These are phyloP conservation scores for Leucogyrophana mollusca DNA, from an alignment of 768 basidiomycete species.

Conservation along the genomic window DNA sequence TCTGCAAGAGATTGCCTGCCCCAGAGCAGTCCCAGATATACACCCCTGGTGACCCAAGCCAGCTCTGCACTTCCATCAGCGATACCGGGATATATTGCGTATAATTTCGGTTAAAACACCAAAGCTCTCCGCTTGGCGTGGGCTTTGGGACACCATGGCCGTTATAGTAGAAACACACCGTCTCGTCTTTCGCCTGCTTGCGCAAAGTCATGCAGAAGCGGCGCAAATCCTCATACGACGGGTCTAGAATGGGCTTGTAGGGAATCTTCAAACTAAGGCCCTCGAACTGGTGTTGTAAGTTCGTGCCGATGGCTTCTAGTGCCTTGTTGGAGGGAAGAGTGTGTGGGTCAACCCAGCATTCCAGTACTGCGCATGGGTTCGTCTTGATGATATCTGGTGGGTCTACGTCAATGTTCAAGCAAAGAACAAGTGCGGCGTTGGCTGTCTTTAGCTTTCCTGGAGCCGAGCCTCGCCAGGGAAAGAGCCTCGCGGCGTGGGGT, in stretches of 20 bases:
- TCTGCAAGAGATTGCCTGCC: slow-evolving; percentile 90
- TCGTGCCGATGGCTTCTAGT: slow-evolving; percentile 88
- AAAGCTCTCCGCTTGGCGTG: slow-evolving; percentile 92
- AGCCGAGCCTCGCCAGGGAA: slow-evolving; percentile 77
- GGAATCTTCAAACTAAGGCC: slow-evolving; percentile 90
- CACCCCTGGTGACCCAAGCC: slow-evolving; percentile 93
- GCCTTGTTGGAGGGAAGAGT: slow-evolving; percentile 92
- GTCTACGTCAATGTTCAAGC: slow-evolving; percentile 96
- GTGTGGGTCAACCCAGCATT: slow-evolving; percentile 97
- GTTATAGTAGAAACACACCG: slow-evolving; percentile 96
- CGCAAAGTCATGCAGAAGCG: slow-evolving; percentile 82
- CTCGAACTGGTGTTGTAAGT: slow-evolving; percentile 94
- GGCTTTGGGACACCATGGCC: slow-evolving; percentile 98
- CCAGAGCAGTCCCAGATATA: slow-evolving; percentile 99
- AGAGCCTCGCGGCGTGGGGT: slow-evolving; percentile 60
- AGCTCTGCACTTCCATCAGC: slow-evolving; percentile 87
- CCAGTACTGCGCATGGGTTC: slow-evolving; percentile 89
- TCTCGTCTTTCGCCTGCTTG: slow-evolving; percentile 89
- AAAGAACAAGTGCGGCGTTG: slow-evolving; percentile 85
- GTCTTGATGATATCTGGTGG: slow-evolving; percentile 98
- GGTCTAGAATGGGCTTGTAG: slow-evolving; percentile 94
- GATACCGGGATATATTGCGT: slow-evolving; percentile 99
- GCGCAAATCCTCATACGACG: slow-evolving; percentile 90
- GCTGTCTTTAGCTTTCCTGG: slow-evolving; percentile 90
- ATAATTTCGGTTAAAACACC: slow-evolving; percentile 97